These are phyloP conservation scores for Ascochyta lentis DNA, from an alignment of 2,329 filamentous ascomycete species.

Conservation along the genomic window DNA sequence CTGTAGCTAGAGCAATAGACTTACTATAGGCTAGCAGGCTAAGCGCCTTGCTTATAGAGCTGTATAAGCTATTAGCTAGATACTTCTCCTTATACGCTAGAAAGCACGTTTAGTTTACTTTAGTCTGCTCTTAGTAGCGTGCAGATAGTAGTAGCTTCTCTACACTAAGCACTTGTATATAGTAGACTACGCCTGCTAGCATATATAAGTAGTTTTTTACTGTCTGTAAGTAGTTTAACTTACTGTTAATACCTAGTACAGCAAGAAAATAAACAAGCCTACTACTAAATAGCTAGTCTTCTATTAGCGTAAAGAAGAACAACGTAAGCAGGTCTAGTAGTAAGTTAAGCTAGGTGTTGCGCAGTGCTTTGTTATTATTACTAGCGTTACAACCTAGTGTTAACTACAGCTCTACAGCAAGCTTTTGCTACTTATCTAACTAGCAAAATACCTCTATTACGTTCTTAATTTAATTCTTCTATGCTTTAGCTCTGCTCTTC, in stretches of 20 bases:
- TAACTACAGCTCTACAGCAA: no score
- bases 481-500: no score
- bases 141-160: conserved; percentile 16
- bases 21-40: no score
- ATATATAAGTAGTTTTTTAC: conserved; percentile 26
- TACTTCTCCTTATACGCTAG: not conserved
- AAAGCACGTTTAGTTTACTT: not conserved
- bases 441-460: no score
- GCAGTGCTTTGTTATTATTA: no score
- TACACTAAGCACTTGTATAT: conserved; percentile 20
- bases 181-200: conserved; percentile 26
- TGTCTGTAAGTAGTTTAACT: conserved; percentile 10
- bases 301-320: not conserved
- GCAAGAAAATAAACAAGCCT: conserved; percentile 1
- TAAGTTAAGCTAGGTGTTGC: no score
- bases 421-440: no score
- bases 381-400: no score
- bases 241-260: conserved; percentile 1
- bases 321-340: not conserved
- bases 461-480: no score
- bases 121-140: conserved; percentile 18
- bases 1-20: not conserved
- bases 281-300: no score
- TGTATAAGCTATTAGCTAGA: no score
- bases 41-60: no score